Percentiles rank a stretch among this genome's conserved stretches.
phyloP scores from a whole-genome alignment of 2,329 filamentous ascomycete genomes.

The Stachybotrys echinatus region DNA sequence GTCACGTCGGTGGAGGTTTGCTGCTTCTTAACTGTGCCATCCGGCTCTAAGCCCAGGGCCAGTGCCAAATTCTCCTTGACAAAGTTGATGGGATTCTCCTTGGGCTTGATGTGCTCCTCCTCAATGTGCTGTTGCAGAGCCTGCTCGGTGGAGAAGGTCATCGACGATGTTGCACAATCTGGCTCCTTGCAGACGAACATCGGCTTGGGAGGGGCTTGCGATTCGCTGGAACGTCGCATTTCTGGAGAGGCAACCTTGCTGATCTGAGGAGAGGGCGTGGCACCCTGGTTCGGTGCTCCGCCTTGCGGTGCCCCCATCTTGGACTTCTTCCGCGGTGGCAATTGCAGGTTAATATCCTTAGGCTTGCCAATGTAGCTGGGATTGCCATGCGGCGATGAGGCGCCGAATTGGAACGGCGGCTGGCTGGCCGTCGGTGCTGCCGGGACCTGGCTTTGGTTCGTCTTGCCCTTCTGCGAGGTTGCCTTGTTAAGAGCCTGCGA shows the following conservation, averaged over 20 bases:
- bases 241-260: conserved; percentile 44
- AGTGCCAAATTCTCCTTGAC: conserved; percentile 42
- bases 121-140: conserved; percentile 46
- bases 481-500: conserved; percentile 41
- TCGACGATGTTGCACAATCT: conserved; percentile 46
- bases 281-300: conserved; percentile 29
- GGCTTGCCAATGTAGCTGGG: conserved; percentile 50
- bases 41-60: conserved; percentile 44
- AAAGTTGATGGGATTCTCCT: conserved; percentile 50
- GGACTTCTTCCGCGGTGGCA: conserved; percentile 54
- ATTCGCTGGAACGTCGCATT: conserved; percentile 23
- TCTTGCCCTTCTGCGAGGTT: conserved; percentile 25
- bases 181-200: conserved; percentile 46
- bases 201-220: conserved; percentile 29
- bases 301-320: conserved; percentile 38
- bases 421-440: conserved; percentile 53
- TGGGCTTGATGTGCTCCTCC: conserved; percentile 55
- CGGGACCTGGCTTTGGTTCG: conserved; percentile 45
- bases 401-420: conserved; percentile 51
- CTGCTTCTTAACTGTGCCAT: conserved; percentile 37
- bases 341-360: conserved; percentile 48
- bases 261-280: conserved; percentile 42
- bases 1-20: conserved; percentile 17
- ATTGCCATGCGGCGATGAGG: conserved; percentile 53
- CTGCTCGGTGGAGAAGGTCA: conserved; percentile 50